phyloP scores from a whole-genome alignment of 2,329 filamentous ascomycete species.

The Venturiaceae sp. region DNA sequence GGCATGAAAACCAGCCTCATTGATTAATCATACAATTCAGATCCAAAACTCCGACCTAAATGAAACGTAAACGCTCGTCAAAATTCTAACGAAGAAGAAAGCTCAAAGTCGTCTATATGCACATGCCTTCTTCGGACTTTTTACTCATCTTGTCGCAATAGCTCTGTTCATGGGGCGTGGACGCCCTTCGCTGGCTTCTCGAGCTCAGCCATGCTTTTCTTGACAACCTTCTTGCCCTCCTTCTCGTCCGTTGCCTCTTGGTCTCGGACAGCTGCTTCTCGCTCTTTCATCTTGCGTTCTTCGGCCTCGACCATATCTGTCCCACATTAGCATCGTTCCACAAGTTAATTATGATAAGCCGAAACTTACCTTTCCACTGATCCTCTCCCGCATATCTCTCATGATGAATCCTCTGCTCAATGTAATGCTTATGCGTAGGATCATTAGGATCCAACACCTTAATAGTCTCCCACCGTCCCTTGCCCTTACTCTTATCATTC shows the following conservation, averaged over 20 bases:
- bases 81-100: background rate
- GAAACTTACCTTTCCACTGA: constrained; percentile 67
- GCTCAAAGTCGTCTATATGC: background rate
- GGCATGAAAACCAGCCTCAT: no score
- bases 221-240: background rate
- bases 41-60: background rate
- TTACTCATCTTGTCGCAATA: background rate
- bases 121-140: background rate
- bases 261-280: constrained; percentile 28
- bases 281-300: constrained; percentile 49
- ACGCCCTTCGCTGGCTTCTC: background rate
- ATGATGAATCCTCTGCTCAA: constrained; percentile 82
- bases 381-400: constrained; percentile 84
- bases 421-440: constrained; percentile 69
- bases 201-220: background rate
- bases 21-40: background rate
- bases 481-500: constrained; percentile 64
- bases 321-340: constrained; percentile 9
- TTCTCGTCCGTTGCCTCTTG: constrained; percentile 11
- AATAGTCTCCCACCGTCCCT: constrained; percentile 75
- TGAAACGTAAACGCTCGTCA: background rate
- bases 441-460: constrained; percentile 72
- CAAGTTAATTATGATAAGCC: constrained; percentile 4
- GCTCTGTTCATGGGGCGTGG: background rate
- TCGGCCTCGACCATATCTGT: constrained; percentile 75